Evolutionary conservation across 2,329 filamentous ascomycete genomes (phyloP), one percentile per base, ranked within the genome.

Genomic region (Trichophaea hybrida): DNA sequence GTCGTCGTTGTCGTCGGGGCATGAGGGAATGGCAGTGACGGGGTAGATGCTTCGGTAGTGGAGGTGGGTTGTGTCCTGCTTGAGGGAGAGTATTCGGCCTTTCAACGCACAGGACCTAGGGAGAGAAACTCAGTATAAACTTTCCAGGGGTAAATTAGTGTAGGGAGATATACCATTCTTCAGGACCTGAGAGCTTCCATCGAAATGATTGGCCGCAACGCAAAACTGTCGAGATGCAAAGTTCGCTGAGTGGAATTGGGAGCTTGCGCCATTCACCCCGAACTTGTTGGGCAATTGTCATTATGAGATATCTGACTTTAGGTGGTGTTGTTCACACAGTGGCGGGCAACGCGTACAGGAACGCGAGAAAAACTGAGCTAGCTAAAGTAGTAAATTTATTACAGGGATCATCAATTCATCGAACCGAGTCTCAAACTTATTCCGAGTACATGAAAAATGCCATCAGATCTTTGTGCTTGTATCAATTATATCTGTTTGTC

Each of bases 181-280:
- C 82, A 48, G 82, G 75, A 53, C 78, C 79, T 53, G 88, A 81
- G 70, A 90, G 89, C 63, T 84, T 85, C 93, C 93, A 98, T 75
- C 91, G 84, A 68, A 98, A 98, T 0, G 91, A 95, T 72, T 98
- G 93, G 2, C 93, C 93, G 71, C 93, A 98, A 63, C 91, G 84
- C 37, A 98, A 76, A 0, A 89, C 95, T 0, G 91, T 98, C 68
- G 95, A 88, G 66, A 98, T 89, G 71, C 88, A 96, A 3, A 98
- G 80, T 71, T 98, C 93, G 3, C 83, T 80, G 37, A 95, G 74
- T 62, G 78, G 86, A 44, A 96, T 75, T 31, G 93, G 89, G 66
- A 98, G 75, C 74, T 87, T 94, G 65, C 82, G 82, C 93, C 93
- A 98, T 70, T 50, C 88, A 24, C 24, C 24, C 24, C 24, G 24